Evolutionary conservation across 2,329 filamentous ascomycete genomes (phyloP).

Genomic region (Sclerotinia spermophila): DNA sequence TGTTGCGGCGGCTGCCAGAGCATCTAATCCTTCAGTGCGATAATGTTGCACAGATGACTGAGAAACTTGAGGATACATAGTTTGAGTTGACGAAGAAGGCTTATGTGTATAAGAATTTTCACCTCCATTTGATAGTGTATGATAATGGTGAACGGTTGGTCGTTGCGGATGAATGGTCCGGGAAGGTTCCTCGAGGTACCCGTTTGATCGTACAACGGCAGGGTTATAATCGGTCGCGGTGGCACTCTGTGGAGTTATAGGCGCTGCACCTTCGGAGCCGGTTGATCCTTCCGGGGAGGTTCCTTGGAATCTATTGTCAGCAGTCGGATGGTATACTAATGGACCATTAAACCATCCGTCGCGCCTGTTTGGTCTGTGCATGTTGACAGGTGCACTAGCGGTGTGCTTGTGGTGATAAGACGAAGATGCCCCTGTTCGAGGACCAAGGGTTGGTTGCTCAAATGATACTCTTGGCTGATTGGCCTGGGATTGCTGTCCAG

Average conservation of each 20-base stretch:
- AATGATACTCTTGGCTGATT: conserved; percentile 50
- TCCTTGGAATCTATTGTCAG: conserved; percentile 38
- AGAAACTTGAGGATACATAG: conserved; percentile 35
- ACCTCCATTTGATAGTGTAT: conserved; percentile 20
- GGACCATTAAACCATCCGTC: conserved; percentile 70
- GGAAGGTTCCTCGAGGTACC: conserved; percentile 42
- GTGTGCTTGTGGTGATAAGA: conserved; percentile 49
- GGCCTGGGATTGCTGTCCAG: conserved; percentile 50
- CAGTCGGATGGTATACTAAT: conserved; percentile 33
- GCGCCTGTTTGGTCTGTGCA: conserved; percentile 59
- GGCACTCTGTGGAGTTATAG: conserved; percentile 46
- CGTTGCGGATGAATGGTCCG: conserved; percentile 23
- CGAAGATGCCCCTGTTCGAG: conserved; percentile 30
- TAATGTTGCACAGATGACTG: conserved; percentile 40
- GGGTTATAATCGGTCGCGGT: conserved; percentile 50
- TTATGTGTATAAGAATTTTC: conserved; percentile 31
- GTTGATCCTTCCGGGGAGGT: conserved; percentile 54
- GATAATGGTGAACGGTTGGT: conserved; percentile 25
- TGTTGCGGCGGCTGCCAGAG: conserved; percentile 62
- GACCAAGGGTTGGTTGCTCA: conserved; percentile 46
- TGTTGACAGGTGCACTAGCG: conserved; percentile 56
- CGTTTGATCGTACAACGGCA: conserved; percentile 49
- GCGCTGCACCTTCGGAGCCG: conserved; percentile 50
- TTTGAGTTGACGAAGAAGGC: conserved; percentile 32
- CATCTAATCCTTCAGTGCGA: conserved; percentile 53